Base-by-base conservation (phyloP, 2,329 filamentous ascomycete genomes). In the Colletotrichum tropicicola region DNA sequence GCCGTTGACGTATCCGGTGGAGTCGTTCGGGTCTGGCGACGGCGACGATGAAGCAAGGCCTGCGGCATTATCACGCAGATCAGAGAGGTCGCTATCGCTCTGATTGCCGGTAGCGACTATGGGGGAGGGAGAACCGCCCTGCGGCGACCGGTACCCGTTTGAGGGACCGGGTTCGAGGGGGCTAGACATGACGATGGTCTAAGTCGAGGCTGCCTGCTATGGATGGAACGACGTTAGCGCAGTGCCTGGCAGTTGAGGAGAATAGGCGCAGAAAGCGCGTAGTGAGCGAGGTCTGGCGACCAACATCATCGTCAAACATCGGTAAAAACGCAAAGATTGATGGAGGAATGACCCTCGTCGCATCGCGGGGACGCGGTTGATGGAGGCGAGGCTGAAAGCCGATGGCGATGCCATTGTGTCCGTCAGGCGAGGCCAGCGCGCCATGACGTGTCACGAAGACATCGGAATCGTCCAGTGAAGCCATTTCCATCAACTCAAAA, bases 81-180 rank as follows among this genome's bases (percentile, higher is more conserved):
- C 91, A 72, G 92, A 94, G 66, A 91, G 84, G 71, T 94, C 92
- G 83, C 89, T 93, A 72, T 93, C 92, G 79, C 86, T 91, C 69
- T 85, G 85, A 67, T 85, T 73, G 63, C 77, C 78, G 66, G 78
- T 77, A 68, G 79, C 75, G 52, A 78, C 72, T 65, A 75, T 73
- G 59, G 78, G 75, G 57, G 73, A 75, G 64, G 74, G 78, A 70
- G 83, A 79, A 70, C 83, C 81, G 69, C 83, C 79, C 69, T 81
- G 78, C 71, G 87, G 85, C 74, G 87, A 87, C 72, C 82, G 75
- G 78, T 90, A 86, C 74, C 91, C 91, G 79, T 93, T 92, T 73
- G 86, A 83, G 74, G 88, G 83, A 79, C 87, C 84, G 70, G 81
- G 79, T 79, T 89, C 83, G 73, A 85, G 83, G 75, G 87, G 85